Evolutionary conservation across 1,284 basidiomycete genomes (phyloP), one percentile per base, ranked within the genome.

Genomic region (Cystobasidium pallidum): DNA sequence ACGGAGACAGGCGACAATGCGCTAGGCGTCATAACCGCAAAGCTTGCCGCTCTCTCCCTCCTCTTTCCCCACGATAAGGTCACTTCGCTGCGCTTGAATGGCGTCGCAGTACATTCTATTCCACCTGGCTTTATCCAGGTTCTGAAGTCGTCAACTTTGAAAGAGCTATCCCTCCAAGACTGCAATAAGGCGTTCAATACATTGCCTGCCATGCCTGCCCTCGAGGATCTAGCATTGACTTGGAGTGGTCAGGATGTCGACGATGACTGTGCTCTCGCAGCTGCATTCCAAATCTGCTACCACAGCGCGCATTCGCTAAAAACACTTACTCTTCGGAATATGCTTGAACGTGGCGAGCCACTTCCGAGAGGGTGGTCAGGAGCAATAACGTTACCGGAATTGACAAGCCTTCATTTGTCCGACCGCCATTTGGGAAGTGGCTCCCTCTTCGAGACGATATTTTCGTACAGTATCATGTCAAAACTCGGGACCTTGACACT

Each of bases 121-220:
- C 30, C 39, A 4, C 32, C 32, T 3, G 47, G 26, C 17, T 19
- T 66, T 30, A n/a, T 34, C 17, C 28, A 28, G 17, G 6, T 32
- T 10, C 10, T 66, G 47, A 39, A 21, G 26, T 54, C 47, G 7
- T n/a, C 64, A 15, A 19, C 11, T 11, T 26, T 66, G 24, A 54
- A 66, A 26, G n/a, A 39, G 30, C 64, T 66, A 8, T 32, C 32
- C 2, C 51, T 66, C 13, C 49, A 39, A 30, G 64, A 66, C 26
- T 66, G 64, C 51, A 21, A 28, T 6, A 32, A 32, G 6, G 51
- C 49, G 24, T 54, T 66, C 10, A 39, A 49, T 2, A 15, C 32
- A 13, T 39, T 49, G 32, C 28, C 49, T 28, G n/a, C 34, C 45
- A 36, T 52, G 10, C 51, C 54, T 28, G 19, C 32, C 15, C 64